Evolutionary conservation across 129 eudicot genomes (phyloP).

Genomic region (Flaveria robusta): DNA sequence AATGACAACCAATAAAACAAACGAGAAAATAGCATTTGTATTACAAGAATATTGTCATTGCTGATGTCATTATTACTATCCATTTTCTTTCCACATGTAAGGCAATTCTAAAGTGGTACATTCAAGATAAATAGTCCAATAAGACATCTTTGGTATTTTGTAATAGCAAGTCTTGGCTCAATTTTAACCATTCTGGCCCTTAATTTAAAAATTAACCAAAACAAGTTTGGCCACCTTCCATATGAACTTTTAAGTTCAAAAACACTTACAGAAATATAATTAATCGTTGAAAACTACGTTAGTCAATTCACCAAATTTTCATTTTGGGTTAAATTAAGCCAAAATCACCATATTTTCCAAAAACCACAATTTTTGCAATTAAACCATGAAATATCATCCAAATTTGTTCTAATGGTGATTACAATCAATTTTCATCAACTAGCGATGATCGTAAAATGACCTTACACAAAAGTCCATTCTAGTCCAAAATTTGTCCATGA

Average conservation of each 20-base stretch:
- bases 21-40: neutral
- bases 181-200: neutral
- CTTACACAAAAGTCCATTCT: too few relatives aligned
- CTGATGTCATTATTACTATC: conserved; percentile 28
- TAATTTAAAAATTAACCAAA: neutral
- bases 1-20: neutral
- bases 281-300: neutral
- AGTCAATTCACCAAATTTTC: neutral
- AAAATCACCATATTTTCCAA: conserved; percentile 7
- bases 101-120: neutral
- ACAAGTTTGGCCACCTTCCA: neutral
- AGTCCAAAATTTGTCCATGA: neutral
- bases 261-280: neutral
- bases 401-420: too few relatives aligned
- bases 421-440: too few relatives aligned
- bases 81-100: neutral
- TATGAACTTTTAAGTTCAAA: neutral
- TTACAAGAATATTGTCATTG: conserved; percentile 20
- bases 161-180: neutral
- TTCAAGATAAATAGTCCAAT: neutral
- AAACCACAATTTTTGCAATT: neutral
- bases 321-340: neutral
- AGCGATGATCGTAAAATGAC: too few relatives aligned
- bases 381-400: neutral
- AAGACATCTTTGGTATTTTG: neutral